Percentiles rank a stretch among this genome's conserved stretches.
phyloP scores from a whole-genome alignment of 441 rosid genomes.

The Adansonia grandidieri region DNA sequence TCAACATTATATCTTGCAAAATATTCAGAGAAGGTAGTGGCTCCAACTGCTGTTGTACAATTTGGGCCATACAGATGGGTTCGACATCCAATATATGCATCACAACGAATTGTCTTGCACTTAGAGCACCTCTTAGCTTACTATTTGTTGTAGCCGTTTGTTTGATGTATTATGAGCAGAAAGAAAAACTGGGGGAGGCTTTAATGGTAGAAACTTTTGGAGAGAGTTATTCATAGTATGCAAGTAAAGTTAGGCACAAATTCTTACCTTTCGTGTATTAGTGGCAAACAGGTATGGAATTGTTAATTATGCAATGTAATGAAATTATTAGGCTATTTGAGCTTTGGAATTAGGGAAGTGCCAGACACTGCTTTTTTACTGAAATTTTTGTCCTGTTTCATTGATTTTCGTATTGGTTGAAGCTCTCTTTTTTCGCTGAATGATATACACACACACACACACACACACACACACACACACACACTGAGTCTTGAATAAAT shows the following conservation, averaged over 20 bases:
- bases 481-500: constrained; percentile 11
- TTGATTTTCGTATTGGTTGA: not conserved
- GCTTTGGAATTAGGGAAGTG: constrained; percentile 23
- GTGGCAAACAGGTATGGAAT: constrained; percentile 46
- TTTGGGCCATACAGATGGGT: constrained; percentile 93
- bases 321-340: constrained; percentile 25
- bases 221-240: constrained; percentile 64
- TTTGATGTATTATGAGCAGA: constrained; percentile 67
- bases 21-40: constrained; percentile 81
- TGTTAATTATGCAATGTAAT: constrained; percentile 35
- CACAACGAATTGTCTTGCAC: constrained; percentile 67
- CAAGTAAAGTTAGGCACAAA: constrained; percentile 70
- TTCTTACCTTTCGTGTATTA: constrained; percentile 83
- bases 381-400: not conserved
- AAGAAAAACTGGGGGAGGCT: constrained; percentile 73
- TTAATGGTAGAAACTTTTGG: constrained; percentile 80
- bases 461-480: not conserved
- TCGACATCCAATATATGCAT: constrained; percentile 82
- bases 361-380: not conserved
- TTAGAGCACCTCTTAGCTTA: constrained; percentile 80
- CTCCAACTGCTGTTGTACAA: constrained; percentile 82
- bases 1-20: constrained; percentile 84
- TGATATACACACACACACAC: not conserved
- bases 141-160: constrained; percentile 64
- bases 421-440: not conserved